Evolutionary conservation across 169 alveolate genomes (phyloP).

Genomic region (Cryptosporidium muris): DNA sequence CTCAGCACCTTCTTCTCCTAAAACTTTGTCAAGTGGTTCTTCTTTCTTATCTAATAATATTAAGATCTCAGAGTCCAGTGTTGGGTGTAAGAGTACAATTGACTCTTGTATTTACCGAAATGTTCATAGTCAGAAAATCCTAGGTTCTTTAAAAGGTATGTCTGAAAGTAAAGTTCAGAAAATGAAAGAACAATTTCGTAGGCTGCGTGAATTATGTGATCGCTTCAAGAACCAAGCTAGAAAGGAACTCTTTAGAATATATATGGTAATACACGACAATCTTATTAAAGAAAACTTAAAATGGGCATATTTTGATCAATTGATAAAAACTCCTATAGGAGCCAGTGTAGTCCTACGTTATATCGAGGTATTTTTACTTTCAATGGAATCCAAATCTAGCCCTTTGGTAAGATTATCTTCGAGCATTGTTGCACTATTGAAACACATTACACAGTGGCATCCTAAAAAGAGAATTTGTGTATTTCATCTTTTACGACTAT

Average conservation of each 20-base stretch:
- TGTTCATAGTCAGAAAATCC: slow-evolving; percentile 49
- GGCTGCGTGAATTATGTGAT: slow-evolving; percentile 40
- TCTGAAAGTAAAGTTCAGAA: slow-evolving; percentile 35
- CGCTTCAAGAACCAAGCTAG: slow-evolving; percentile 51
- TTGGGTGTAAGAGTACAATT: slow-evolving; percentile 67
- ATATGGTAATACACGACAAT: slow-evolving; percentile 51
- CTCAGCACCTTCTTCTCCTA: background rate
- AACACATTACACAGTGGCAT: slow-evolving; percentile 65
- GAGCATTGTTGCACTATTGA: slow-evolving; percentile 14
- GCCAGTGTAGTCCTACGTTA: slow-evolving; percentile 61
- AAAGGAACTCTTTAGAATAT: slow-evolving; percentile 55
- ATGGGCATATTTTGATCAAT: slow-evolving; percentile 64
- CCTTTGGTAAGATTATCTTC: slow-evolving; percentile 49
- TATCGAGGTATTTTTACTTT: slow-evolving; percentile 31
- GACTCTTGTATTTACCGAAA: slow-evolving; percentile 66
- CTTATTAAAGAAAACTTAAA: slow-evolving; percentile 41
- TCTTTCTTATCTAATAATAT: background rate
- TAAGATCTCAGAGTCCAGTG: slow-evolving; percentile 13
- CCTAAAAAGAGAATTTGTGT: slow-evolving; percentile 55
- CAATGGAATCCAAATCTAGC: background rate
- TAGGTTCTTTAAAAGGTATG: slow-evolving; percentile 41
- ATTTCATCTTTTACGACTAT: slow-evolving; percentile 48
- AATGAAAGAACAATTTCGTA: slow-evolving; percentile 66
- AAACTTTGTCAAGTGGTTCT: background rate
- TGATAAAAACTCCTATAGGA: slow-evolving; percentile 65